Evolutionary conservation across 768 basidiomycete species (phyloP), one percentile per base, ranked within the genome.

Genomic region (Porpolomopsis calyptriformis): DNA sequence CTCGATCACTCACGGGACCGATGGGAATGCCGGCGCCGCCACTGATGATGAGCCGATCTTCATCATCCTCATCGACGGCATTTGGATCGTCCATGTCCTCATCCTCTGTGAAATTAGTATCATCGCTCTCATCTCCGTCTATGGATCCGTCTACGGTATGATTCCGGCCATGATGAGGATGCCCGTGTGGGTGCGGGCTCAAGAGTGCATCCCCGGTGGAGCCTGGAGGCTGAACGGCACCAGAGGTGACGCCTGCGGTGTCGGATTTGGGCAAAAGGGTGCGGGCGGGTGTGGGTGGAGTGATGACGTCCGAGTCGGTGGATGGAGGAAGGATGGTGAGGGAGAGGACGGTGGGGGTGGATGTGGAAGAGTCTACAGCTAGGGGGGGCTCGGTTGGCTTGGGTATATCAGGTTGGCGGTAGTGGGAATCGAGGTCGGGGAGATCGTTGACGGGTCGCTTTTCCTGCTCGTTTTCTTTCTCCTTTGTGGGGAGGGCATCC

Each of bases 1-100:
- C 18, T 20, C 4, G 35, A 27, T 20, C 18, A 34, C 86, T 61
- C 63, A 94, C 92, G 40, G 87, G 82, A 27, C 92, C 93, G 34
- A 91, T 76, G 18, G 94, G 94, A 47, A 98, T 97, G 27, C 96
- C 96, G 47, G 88, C 84, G 9, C 96, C 94, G 34, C 93, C 93
- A 46, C 82, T 85, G 65, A 81, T 71, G 51, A 96, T 93, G 45
- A 97, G 70, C 52, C 81, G 71, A 53, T 91, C 87, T 60, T 96
- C 93, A 47, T 96, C 91, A 49, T 94, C 91, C 57, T 94, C 87
- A 43, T 77, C 76, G 19, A 76, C 64, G 9, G 61, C 64, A 25
- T 67, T 64, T 29, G 61, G 61, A 20, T 77, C 77, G 43, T 85
- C 77, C 40, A 71, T 64, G 24, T 85, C 76, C 45, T 78, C 74